Base-by-base conservation (phyloP, 2,329 filamentous ascomycete genomes). In the Helotiales sp. region DNA sequence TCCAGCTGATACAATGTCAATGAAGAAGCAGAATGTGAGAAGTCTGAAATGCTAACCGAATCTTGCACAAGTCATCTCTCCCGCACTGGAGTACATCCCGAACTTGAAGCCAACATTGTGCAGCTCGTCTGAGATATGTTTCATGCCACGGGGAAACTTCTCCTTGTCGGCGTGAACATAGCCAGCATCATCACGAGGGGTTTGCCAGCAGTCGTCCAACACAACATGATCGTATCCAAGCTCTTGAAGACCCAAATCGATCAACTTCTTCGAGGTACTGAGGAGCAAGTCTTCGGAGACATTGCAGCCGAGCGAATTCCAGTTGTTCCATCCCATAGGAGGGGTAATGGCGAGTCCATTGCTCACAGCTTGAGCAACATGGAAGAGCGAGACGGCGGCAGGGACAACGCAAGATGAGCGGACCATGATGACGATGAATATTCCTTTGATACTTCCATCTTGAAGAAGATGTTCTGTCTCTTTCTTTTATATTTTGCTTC, bases 201-300 rank as follows among this genome's bases (percentile, higher is more conserved):
- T 47, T n/a, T 32, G 24, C 83, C 83, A 85, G 74, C 83, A 84
- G 71, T 86, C 83, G 70, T 85, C 83, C 3, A 85, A 75, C 20
- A 74, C 86, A 66, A 88, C 82, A 64, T 88, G 86, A 17, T 82
- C 75, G 73, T 87, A 87, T 6, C 85, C 85, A 5, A 81, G 78
- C 45, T 84, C 82, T 70, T 80, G 80, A 5, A 85, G 77, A 5
- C 82, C 85, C 1, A 82, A 75, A 10, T 80, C 77, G 28, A 85
- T 78, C 34, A 86, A 76, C 49, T 79, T 76, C 47, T 82, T 70
- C 0, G 82, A 83, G 2, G 81, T 79, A 3, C 77, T 77, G 17
- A 85, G 67, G 70, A 86, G 81, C 24, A 81, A 77, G 2, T 73
- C 74, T 70, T 85, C 82, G 63, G 80, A 80, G 64, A 86, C 84